Evolutionary conservation across 2,329 filamentous ascomycete genomes (phyloP), one percentile per base, ranked within the genome.

Genomic region (Diplocarpon rosae): DNA sequence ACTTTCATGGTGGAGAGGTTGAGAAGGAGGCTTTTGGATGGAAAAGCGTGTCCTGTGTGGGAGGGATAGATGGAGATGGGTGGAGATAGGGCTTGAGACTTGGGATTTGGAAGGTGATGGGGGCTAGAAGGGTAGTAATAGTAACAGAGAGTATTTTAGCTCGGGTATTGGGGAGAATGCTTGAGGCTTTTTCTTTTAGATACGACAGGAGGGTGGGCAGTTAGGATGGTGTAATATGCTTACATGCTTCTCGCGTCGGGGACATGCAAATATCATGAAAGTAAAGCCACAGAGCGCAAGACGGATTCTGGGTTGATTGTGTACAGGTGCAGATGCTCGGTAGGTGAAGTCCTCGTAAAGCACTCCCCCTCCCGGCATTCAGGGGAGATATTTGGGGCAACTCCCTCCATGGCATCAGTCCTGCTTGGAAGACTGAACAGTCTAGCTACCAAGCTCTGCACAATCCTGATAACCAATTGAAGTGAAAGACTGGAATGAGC

Each of bases 351-450:
- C 69, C 48, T 76, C 73, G 56, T 68, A 73, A 5, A 67, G 37
- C 2, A 72, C 61, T 15, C 65, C 62, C 47, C 65, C 64, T 5
- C 66, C 70, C 13, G 60, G 51, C 39, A 76, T 50, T 72, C 73
- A 76, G 8, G 58, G 54, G 43, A 70, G 60, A 56, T 94, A 94
- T 63, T 94, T 94, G 1, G 87, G 86, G 56, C 86, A 93, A 55
- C 92, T 93, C 0, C 85, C 80, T 66, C 33, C 39, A 24, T 8
- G 37, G 16, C 16, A 42, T 51, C 32, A 51, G 43, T 11, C 14
- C 7, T 8, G 17, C 5, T 24, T 4, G 11, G n/a, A 12, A 7
- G 32, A 24, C n/a, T 6, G 10, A 29, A 12, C 2, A 3, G 20
- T 3, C 20, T 24, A 24, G 20, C 7, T 61, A 68, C 69, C 76